Conservation (phyloP, 2,329 filamentous ascomycete species). For the Fusarium verticillioides region DNA sequence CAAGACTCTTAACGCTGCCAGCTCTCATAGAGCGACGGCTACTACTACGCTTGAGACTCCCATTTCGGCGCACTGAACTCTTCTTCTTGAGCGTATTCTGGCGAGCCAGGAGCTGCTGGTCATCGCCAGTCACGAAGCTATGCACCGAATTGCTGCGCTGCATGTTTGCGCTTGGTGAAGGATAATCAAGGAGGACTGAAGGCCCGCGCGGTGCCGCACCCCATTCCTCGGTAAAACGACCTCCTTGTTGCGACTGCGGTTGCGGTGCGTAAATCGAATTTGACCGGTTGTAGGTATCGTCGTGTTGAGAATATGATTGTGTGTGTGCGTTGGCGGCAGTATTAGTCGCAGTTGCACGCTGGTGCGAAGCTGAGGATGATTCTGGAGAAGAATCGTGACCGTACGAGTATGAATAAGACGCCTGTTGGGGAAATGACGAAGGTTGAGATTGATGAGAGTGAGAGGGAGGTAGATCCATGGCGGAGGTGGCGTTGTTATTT, state of each 20-base stretch:
- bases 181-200: slow-evolving; percentile 66
- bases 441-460: slow-evolving; percentile 40
- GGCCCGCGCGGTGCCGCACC: slow-evolving; percentile 74
- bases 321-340: slow-evolving; percentile 29
- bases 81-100: slow-evolving; percentile 90
- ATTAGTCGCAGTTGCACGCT: slow-evolving; percentile 30
- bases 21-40: slow-evolving; percentile 86
- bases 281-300: slow-evolving; percentile 33
- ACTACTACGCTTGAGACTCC: slow-evolving; percentile 80
- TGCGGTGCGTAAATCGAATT: slow-evolving; percentile 35
- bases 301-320: slow-evolving; percentile 28
- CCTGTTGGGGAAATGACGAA: slow-evolving; percentile 36
- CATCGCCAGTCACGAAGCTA: slow-evolving; percentile 62
- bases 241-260: slow-evolving; percentile 45
- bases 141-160: slow-evolving; percentile 72
- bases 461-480: slow-evolving; percentile 47
- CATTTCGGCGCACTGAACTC: slow-evolving; percentile 76
- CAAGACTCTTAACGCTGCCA: slow-evolving; percentile 86
- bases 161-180: slow-evolving; percentile 53
- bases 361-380: slow-evolving; percentile 33
- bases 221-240: slow-evolving; percentile 77
- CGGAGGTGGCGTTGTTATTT: slow-evolving; percentile 44
- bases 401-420: slow-evolving; percentile 35
- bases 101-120: slow-evolving; percentile 56
- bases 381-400: slow-evolving; percentile 36